Base-by-base conservation (phyloP, 805 yeast species). In the Candida parachauliodes region DNA sequence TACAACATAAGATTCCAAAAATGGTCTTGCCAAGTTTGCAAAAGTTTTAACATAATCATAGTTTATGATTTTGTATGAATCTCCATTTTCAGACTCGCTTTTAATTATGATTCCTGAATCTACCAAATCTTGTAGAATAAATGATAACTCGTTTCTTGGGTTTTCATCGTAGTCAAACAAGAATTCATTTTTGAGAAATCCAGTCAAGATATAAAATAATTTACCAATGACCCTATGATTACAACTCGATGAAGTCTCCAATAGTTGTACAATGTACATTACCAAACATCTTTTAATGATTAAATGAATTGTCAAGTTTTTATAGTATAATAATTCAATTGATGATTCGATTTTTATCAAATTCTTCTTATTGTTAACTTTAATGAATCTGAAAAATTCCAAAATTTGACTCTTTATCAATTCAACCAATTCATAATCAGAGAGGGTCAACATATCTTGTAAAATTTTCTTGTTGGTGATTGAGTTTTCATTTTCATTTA, bases 311-410 rank as follows among this genome's bases (percentile, higher is more conserved):
- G 71, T 59, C 51, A 75, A 72, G 54, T 77, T 77, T 45, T 81
- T 74, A 57, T 77, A 77, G 49, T 74, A 77, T 29, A 76, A 63
- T 28, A 77, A 62, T 54, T 75, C 81, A 56, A 78, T 72, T 8
- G 76, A 59, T 45, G 74, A 77, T 36, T 63, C 65, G 21, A 79
- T 45, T 5, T 34, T 46, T 25, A 67, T 53, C 8, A 47, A 43
- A 32, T 59, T 52, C 12, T 48, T 45, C 10, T 37, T 37, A 7
- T 42, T 34, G 39, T 59, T 54, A 31, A 59, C 48, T 34, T 54
- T 42, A 37, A 57, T 47, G 41, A 45, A 50, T 37, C 57, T 43
- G 48, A 60, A 51, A 42, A 60, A 65, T 32, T 52, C 48, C 20
- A 50, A 40, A 22, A 63, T 46, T 36, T 61, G 62, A 11, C 34